Conservation (phyloP, 2,329 filamentous ascomycete species). For the Dactylellina cionopaga region DNA sequence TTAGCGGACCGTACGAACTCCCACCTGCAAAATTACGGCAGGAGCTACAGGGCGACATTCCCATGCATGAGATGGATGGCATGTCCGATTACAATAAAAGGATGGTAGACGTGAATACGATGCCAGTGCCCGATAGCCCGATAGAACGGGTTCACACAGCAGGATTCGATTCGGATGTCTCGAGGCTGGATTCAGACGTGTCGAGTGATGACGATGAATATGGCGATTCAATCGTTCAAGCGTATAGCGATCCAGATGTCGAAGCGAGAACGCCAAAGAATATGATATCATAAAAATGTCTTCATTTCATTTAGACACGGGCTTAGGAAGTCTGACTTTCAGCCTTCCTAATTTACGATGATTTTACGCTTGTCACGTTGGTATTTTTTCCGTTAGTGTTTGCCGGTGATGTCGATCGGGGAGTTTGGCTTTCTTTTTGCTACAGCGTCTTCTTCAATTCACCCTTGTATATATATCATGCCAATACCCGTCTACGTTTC, state of each 20-base stretch:
- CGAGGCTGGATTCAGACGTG: constrained; percentile 40
- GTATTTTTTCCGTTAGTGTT: too few relatives aligned
- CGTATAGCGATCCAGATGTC: constrained; percentile 32
- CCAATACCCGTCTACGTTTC: too few relatives aligned
- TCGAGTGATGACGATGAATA: constrained; percentile 44
- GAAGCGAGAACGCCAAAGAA: constrained; percentile 4
- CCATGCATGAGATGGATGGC: constrained; percentile 35
- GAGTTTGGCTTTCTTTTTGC: too few relatives aligned
- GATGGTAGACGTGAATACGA: constrained; percentile 5
- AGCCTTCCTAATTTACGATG: background rate
- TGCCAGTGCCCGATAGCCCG: constrained; percentile 42
- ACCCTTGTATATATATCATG: too few relatives aligned
- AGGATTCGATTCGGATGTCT: constrained; percentile 47
- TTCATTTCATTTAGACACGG: constrained; percentile 1
- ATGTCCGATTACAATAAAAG: constrained; percentile 15
- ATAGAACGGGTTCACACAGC: constrained; percentile 45
- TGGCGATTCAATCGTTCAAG: constrained; percentile 37
- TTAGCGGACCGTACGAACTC: constrained; percentile 32
- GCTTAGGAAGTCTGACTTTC: too few relatives aligned
- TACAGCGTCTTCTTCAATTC: too few relatives aligned
- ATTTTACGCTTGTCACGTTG: too few relatives aligned
- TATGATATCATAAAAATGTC: constrained; percentile 8
- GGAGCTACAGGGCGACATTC: constrained; percentile 36
- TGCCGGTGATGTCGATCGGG: too few relatives aligned
- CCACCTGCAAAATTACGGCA: constrained; percentile 40